phyloP scores from a whole-genome alignment of 441 rosid genomes.

The Macaranga tanarius region DNA sequence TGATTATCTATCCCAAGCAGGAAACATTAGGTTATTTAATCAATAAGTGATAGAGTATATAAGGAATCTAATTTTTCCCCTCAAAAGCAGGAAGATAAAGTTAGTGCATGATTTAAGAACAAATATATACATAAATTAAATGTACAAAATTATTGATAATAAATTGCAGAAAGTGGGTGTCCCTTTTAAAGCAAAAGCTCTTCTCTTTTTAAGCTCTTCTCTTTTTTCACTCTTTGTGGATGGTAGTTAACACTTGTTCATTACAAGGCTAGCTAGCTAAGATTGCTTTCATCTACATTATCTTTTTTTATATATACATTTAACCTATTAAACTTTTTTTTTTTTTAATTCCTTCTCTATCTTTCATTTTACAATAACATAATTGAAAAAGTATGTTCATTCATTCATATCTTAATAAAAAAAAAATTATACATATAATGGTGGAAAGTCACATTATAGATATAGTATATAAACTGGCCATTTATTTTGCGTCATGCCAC shows the following conservation, averaged over 20 bases:
- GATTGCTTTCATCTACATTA: slow-evolving; percentile 22
- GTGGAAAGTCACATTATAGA: slow-evolving; percentile 2
- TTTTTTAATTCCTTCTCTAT: not conserved
- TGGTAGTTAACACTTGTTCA: slow-evolving; percentile 31
- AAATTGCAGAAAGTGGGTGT: slow-evolving; percentile 82
- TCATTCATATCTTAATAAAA: no score
- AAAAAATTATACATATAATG: not conserved
- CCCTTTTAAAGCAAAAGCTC: slow-evolving; percentile 72
- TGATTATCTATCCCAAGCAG: slow-evolving; percentile 31
- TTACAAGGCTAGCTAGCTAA: slow-evolving; percentile 14
- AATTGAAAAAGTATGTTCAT: not conserved
- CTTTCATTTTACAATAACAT: not conserved
- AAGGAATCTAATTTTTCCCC: slow-evolving; percentile 65
- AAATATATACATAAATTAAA: not conserved
- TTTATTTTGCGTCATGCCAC: slow-evolving; percentile 22
- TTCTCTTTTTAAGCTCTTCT: slow-evolving; percentile 45
- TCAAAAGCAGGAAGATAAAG: slow-evolving; percentile 78
- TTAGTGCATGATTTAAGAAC: slow-evolving; percentile 35
- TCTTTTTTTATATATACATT: slow-evolving; percentile 34
- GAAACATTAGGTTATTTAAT: slow-evolving; percentile 28
- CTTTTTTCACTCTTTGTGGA: slow-evolving; percentile 48
- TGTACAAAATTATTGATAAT: slow-evolving; percentile 25
- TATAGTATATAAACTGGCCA: not conserved
- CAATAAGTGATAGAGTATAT: slow-evolving; percentile 27
- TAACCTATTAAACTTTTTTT: slow-evolving; percentile 26